Evolutionary conservation across 805 yeast species (phyloP), one percentile per base, ranked within the genome.

Genomic region (Candida adriatica): DNA sequence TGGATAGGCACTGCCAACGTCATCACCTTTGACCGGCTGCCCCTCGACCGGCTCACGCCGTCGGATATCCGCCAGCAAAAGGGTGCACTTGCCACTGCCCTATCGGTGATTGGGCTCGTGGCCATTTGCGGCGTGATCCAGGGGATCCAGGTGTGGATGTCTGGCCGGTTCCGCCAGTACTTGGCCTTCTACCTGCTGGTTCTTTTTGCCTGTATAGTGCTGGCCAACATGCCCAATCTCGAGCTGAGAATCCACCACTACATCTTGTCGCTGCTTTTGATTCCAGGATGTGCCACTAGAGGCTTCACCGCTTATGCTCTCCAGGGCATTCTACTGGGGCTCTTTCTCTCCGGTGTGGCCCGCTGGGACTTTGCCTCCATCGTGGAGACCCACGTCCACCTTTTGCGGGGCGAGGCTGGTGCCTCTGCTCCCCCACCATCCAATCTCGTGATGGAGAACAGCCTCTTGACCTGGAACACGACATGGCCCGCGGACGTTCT

Each of bases 281-380:
- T 88, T 2, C 95, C 95, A 0, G 96, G 95, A 0, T 84, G 95
- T 25, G 68, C 77, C 3, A 82, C 90, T 0, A 63, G 75, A 42
- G 88, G 92, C 0, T 51, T 71, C 24, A 65, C 83, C 0, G 87
- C 88, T 0, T 63, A 81, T 43, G 46, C 80, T 7, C 80, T 84
- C 49, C 96, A 88, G 52, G 97, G 96, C 2, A 70, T 90, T 1
- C 59, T 90, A 16, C 53, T 85, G 1, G 98, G 96, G 0, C 61
- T 90, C 27, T 67, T 82, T 30, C 64, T 87, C 6, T 80, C 88
- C 15, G 98, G 98, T 0, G 75, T 85, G 2, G 74, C 94, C 0
- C 64, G 94, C 34, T 90, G 98, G 98, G 96, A 92, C 34, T 77
- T 82, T 48, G 96, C 94, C 3, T 77, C 95, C 10, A 75, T 90